phyloP scores from a whole-genome alignment of 2,329 filamentous ascomycete genomes.

The Scedosporium aurantiacum region DNA sequence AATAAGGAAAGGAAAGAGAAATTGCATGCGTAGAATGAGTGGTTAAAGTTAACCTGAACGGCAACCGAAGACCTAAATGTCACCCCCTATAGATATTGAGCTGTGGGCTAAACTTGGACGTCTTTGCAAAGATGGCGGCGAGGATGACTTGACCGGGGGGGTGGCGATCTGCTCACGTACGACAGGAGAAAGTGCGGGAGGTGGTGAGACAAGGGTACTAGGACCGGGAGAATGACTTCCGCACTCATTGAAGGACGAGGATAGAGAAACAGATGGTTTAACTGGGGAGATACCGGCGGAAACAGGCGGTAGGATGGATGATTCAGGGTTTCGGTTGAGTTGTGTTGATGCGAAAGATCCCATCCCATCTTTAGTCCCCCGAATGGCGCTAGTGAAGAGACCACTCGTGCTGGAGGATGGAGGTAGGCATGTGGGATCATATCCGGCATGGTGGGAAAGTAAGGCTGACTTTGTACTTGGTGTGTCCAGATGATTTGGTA shows the following conservation, averaged over 20 bases:
- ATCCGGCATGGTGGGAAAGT: no score
- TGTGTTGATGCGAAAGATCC: not conserved
- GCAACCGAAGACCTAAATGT: not conserved
- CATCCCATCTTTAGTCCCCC: not conserved
- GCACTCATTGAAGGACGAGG: not conserved
- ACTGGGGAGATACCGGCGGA: not conserved
- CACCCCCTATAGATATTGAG: not conserved
- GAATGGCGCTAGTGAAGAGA: not conserved
- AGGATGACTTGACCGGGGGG: not conserved
- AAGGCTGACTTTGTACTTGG: no score
- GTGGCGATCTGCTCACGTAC: not conserved
- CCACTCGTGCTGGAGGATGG: not conserved
- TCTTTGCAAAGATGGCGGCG: not conserved
- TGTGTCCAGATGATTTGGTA: no score
- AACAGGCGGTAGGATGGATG: not conserved
- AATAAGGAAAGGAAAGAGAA: no score
- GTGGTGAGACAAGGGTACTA: not conserved
- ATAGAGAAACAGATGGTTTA: not conserved
- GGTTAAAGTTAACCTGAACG: no score
- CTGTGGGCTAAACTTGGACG: not conserved
- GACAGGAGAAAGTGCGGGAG: not conserved
- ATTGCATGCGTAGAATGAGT: no score
- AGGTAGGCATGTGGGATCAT: not conserved
- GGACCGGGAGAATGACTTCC: no score
- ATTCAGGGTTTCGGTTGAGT: not conserved